Evolutionary conservation across 371 early-diverging fungal genomes (phyloP), one percentile per base, ranked within the genome.

Genomic region (Mucor lusitanicus): DNA sequence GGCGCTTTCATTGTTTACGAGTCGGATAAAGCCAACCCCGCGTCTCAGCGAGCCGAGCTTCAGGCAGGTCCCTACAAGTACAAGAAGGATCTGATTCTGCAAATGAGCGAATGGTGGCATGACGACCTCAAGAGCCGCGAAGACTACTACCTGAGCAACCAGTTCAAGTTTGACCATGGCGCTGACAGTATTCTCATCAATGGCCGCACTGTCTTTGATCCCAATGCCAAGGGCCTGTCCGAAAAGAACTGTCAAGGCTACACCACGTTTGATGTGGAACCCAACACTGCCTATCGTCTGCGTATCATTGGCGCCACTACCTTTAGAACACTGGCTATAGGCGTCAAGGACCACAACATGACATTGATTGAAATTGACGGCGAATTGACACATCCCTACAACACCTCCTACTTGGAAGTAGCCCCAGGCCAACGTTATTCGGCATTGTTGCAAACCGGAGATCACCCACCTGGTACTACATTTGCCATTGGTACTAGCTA

Each of bases 321-420:
- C 1, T 80, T 78, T 23, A 27, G 73, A n/a, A 68, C 77, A 8
- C 35, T 81, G 5, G 74, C 75, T 30, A 53, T 81, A 11, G 71
- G 71, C n/a, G 78, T 84, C 58, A 74, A 75, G 9, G 56, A 69
- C 0, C 84, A 84, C 40, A 71, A 64, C 11, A 73, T 84, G 77
- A 84, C 84, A 0, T 56, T 82, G 13, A 82, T 82, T 28, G 82
- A 82, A 63, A 75, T 79, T 0, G 84, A 83, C 55, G 84, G 84
- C n/a, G 68, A 65, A 37, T 55, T 70, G 33, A 61, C 65, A 0
- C 28, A 76, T 13, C 76, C 75, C 4, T 71, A 59, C 19, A 23
- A 66, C 3, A 68, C 68, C 3, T 63, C 59, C 8, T 72, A 55
- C 21, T 23, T 75, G 6, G 77, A 77, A 40, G 42, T 77, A 8